Conservation (phyloP, 2,329 filamentous ascomycete genomes). For the Coniochaeta prunicola region DNA sequence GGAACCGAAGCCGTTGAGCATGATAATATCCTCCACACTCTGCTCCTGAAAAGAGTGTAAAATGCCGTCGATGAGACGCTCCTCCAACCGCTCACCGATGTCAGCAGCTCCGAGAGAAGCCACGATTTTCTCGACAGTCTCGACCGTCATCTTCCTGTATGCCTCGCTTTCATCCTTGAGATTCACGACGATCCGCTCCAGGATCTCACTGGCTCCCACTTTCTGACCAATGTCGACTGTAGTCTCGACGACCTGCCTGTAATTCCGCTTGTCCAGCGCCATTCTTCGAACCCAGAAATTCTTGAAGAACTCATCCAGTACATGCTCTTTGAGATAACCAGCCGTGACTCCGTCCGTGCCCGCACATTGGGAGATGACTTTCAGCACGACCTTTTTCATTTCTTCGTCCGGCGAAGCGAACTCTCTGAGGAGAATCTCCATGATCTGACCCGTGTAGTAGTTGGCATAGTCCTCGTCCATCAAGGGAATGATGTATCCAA, state of each 20-base stretch:
- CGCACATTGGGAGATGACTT: slow-evolving; percentile 93
- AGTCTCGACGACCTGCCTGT: slow-evolving; percentile 94
- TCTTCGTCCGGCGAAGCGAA: slow-evolving; percentile 97
- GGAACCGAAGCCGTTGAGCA: slow-evolving; percentile 96
- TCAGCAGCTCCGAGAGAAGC: slow-evolving; percentile 89
- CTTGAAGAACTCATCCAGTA: slow-evolving; percentile 95
- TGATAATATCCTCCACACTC: slow-evolving; percentile 89
- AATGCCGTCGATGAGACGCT: slow-evolving; percentile 90
- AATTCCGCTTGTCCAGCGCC: slow-evolving; percentile 96
- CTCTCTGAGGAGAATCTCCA: slow-evolving; percentile 94
- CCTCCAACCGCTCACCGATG: slow-evolving; percentile 85
- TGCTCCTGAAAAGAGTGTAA: slow-evolving; percentile 97
- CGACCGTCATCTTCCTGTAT: slow-evolving; percentile 98
- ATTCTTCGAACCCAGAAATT: slow-evolving; percentile 97
- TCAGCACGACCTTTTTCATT: slow-evolving; percentile 99
- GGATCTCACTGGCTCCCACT: slow-evolving; percentile 92
- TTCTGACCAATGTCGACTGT: slow-evolving; percentile 97
- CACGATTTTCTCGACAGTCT: slow-evolving; percentile 95
- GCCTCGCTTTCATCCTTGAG: slow-evolving; percentile 97
- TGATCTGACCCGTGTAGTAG: slow-evolving; percentile 97
- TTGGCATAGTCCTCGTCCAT: slow-evolving; percentile 99
- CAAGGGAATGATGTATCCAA: slow-evolving; percentile 94
- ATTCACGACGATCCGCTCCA: slow-evolving; percentile 88
- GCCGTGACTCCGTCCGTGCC: slow-evolving; percentile 92
- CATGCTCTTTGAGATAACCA: slow-evolving; percentile 89